phyloP scores from a whole-genome alignment of 805 yeast genomes.

The Yarrowia sp. region DNA sequence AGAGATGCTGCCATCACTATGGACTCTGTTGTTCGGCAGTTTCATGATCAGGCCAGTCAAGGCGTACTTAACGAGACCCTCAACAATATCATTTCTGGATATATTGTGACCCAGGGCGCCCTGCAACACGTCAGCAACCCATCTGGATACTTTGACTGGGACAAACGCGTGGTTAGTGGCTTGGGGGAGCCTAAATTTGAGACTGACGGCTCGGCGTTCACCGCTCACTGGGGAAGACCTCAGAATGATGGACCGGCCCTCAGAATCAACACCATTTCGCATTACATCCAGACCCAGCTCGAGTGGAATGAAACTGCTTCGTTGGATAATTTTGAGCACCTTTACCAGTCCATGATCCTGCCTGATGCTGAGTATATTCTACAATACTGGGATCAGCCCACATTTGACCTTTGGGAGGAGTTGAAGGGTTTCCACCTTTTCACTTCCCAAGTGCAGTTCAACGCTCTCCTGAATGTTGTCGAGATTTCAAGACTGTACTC shows the following conservation, averaged over 20 bases:
- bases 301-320: constrained; percentile 35
- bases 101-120: constrained; percentile 53
- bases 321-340: constrained; percentile 35
- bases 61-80: constrained; percentile 34
- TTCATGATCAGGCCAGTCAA: constrained; percentile 42
- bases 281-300: constrained; percentile 49
- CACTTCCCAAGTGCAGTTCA: constrained; percentile 69
- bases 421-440: constrained; percentile 70
- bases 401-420: constrained; percentile 97
- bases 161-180: constrained; percentile 39
- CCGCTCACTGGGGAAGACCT: constrained; percentile 85
- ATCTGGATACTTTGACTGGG: constrained; percentile 53
- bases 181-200: constrained; percentile 89
- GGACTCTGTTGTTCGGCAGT: constrained; percentile 51
- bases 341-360: constrained; percentile 54
- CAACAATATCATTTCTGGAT: constrained; percentile 48
- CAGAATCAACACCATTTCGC: constrained; percentile 60
- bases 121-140: constrained; percentile 68
- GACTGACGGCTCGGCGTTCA: constrained; percentile 61
- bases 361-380: constrained; percentile 68
- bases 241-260: constrained; percentile 94
- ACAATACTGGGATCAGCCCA: constrained; percentile 56
- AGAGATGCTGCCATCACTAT: constrained; percentile 82
- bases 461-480: constrained; percentile 61
- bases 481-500: constrained; percentile 36